These are phyloP conservation scores for Penicillium sp. DNA, from an alignment of 2,329 filamentous ascomycete species.

Conservation along the genomic window DNA sequence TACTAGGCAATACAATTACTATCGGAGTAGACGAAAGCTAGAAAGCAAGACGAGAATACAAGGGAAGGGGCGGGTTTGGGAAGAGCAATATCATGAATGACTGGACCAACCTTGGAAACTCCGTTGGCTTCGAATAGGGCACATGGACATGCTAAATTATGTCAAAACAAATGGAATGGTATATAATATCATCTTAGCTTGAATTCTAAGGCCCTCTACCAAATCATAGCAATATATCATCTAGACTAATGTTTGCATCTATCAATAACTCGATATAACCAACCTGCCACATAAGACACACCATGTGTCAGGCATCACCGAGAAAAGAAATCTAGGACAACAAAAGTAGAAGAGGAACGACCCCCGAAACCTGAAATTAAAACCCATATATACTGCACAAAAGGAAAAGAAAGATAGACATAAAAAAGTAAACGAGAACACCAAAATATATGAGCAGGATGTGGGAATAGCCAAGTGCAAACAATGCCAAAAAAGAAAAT, in stretches of 20 bases:
- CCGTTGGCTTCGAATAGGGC: neutral
- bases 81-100: too few relatives aligned
- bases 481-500: constrained; percentile 4
- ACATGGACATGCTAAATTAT: too few relatives aligned
- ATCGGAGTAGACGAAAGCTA: too few relatives aligned
- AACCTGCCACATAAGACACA: too few relatives aligned
- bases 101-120: too few relatives aligned
- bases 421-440: constrained; percentile 10
- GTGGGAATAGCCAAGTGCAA: neutral
- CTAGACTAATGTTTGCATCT: neutral
- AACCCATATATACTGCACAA: constrained; percentile 30
- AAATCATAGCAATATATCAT: neutral
- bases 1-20: too few relatives aligned
- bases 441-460: too few relatives aligned
- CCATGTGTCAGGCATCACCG: too few relatives aligned
- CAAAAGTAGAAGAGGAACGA: constrained; percentile 12
- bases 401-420: constrained; percentile 15
- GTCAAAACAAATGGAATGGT: neutral
- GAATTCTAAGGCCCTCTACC: neutral
- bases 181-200: too few relatives aligned
- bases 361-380: constrained; percentile 19
- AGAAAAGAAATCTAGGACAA: neutral
- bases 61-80: too few relatives aligned
- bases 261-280: neutral
- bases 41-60: too few relatives aligned